Conservation (phyloP, 805 yeast species). For the Tanozyma kutaoensis region DNA sequence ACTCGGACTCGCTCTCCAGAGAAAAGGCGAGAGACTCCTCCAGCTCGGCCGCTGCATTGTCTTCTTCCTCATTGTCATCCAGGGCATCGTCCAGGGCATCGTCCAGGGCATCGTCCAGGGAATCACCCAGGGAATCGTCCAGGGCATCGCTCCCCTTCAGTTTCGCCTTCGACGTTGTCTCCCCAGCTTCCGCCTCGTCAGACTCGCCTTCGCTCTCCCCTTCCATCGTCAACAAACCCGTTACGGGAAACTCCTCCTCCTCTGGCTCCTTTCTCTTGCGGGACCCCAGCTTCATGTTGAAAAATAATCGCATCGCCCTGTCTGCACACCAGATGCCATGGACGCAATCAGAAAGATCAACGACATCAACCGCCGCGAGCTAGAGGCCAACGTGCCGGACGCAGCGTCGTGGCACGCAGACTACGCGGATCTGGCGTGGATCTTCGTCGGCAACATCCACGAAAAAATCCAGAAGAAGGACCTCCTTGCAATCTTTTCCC, state of each 20-base stretch:
- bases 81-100: too few relatives aligned
- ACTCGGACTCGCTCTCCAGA: not conserved
- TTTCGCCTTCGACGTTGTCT: too few relatives aligned
- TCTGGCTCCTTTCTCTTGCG: too few relatives aligned
- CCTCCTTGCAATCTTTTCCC: conserved; percentile 67
- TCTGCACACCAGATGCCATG: too few relatives aligned
- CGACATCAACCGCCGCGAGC: conserved; percentile 52
- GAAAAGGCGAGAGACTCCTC: not conserved
- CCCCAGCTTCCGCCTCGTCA: not conserved
- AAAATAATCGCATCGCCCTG: too few relatives aligned
- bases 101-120: conserved; percentile 6
- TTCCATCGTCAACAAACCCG: conserved; percentile 23
- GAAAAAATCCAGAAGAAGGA: conserved; percentile 60
- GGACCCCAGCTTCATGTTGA: too few relatives aligned
- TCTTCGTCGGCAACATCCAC: conserved; percentile 67
- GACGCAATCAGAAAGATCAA: conserved; percentile 32
- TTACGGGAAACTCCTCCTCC: conserved; percentile 19
- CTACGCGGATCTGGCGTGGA: conserved; percentile 60
- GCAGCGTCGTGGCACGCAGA: conserved; percentile 86
- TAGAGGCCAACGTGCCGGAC: conserved; percentile 42
- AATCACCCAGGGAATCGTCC: conserved; percentile 22
- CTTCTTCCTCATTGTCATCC: conserved; percentile 2
- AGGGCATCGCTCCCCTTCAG: too few relatives aligned
- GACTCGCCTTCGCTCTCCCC: not conserved
- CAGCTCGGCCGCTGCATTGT: not conserved